Percentiles rank a stretch among this genome's conserved stretches.
Evolutionary conservation across 257 asterid genomes (phyloP).

Genomic region (Solanum stenotomum): DNA sequence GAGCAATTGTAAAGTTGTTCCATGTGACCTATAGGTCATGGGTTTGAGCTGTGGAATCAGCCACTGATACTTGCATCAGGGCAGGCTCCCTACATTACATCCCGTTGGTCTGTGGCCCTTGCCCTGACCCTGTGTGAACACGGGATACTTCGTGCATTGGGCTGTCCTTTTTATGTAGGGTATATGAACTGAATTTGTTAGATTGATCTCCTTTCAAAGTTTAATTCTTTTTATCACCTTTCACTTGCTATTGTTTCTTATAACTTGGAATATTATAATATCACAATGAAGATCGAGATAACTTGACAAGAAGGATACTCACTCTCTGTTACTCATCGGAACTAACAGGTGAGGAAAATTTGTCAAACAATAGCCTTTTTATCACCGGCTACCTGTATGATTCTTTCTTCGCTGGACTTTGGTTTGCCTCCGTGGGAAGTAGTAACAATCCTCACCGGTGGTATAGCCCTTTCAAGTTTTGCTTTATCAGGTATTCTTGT

Average conservation of each 20-base stretch:
- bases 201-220: neutral
- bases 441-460: constrained; percentile 65
- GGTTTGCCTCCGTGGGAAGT: constrained; percentile 89
- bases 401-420: constrained; percentile 71
- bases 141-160: neutral
- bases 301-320: neutral
- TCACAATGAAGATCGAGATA: neutral
- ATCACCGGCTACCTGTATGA: constrained; percentile 94
- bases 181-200: neutral
- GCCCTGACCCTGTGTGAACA: neutral
- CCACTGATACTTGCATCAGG: neutral
- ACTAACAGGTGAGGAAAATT: constrained; percentile 69
- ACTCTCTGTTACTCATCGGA: neutral
- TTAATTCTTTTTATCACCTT: neutral
- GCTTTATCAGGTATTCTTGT: constrained; percentile 71
- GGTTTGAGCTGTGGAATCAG: neutral
- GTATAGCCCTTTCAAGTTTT: constrained; percentile 85
- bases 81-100: neutral
- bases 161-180: neutral
- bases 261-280: neutral
- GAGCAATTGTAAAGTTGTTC: neutral
- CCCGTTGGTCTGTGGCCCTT: neutral
- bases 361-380: constrained; percentile 88
- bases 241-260: neutral
- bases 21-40: neutral